A percentile compares a stretch with the other conserved stretches of the same genome.
Evolutionary conservation across 257 asterid genomes (phyloP).

Genomic region (Osmanthus fragrans): DNA sequence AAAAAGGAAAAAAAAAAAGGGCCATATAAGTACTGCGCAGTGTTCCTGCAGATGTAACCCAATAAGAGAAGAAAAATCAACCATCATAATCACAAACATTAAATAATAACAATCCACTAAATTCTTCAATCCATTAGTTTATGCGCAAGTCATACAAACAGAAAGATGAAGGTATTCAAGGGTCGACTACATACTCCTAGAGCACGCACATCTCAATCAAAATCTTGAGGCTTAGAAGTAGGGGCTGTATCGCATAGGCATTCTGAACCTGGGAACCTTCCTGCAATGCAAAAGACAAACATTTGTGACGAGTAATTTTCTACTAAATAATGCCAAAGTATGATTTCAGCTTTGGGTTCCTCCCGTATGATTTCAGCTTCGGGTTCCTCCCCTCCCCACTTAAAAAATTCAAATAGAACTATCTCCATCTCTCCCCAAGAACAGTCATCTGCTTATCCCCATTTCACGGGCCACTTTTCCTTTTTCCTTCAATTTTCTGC

Average conservation of each 20-base stretch:
- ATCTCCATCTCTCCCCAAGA: no score
- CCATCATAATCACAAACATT: constrained; percentile 6
- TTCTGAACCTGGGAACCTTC: constrained; percentile 69
- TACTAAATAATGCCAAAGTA: background rate
- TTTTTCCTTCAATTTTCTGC: no score
- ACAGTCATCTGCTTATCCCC: no score
- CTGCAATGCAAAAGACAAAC: constrained; percentile 35
- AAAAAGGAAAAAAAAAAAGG: no score
- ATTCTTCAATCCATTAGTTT: constrained; percentile 19
- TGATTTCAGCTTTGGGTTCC: background rate
- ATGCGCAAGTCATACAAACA: background rate
- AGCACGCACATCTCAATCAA: background rate
- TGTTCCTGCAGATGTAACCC: background rate
- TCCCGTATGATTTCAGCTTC: background rate
- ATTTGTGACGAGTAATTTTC: constrained; percentile 1
- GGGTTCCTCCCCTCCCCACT: background rate
- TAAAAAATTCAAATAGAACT: no score
- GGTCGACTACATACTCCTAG: background rate
- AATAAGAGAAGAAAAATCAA: background rate
- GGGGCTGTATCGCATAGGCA: constrained; percentile 66
- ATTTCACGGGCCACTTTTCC: no score
- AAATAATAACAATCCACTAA: constrained; percentile 9
- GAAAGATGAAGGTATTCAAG: background rate
- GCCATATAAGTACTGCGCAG: background rate
- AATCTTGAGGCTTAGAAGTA: constrained; percentile 43